phyloP scores from a whole-genome alignment of 2,329 filamentous ascomycete species.

The Aspergillus clavatus region DNA sequence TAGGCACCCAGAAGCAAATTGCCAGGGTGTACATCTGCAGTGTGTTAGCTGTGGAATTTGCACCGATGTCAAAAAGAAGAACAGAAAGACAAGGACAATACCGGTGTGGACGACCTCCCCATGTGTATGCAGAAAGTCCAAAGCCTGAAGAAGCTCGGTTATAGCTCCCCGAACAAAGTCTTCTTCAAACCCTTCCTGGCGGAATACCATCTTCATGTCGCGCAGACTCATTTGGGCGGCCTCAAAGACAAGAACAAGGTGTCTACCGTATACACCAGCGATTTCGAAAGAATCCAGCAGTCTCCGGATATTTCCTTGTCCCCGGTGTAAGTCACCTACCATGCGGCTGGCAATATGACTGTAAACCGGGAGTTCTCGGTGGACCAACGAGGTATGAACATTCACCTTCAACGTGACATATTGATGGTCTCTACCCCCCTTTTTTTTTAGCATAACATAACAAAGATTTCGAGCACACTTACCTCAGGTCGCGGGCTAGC shows the following conservation, averaged over 20 bases:
- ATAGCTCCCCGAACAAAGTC: constrained; percentile 20
- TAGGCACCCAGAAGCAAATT: constrained; percentile 30
- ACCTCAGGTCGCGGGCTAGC: constrained; percentile 24
- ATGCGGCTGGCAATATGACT: constrained; percentile 18
- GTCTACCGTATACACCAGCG: constrained; percentile 20
- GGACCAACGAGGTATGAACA: constrained; percentile 19
- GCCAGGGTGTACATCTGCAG: constrained; percentile 28
- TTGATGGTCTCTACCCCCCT: constrained; percentile 13
- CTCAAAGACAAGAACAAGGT: constrained; percentile 28
- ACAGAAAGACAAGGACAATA: constrained; percentile 6
- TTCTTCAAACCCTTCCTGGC: constrained; percentile 16
- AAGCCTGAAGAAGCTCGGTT: constrained; percentile 21
- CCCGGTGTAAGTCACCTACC: constrained; percentile 18
- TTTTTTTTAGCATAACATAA: constrained; percentile 5
- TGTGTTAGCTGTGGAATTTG: constrained; percentile 6
- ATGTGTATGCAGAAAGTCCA: constrained; percentile 29
- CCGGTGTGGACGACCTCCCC: constrained; percentile 28
- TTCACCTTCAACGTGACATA: constrained; percentile 24
- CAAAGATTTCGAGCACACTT: constrained; percentile 1
- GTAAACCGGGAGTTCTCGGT: constrained; percentile 26
- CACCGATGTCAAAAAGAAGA: not conserved
- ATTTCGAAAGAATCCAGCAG: constrained; percentile 32
- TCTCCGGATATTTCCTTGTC: constrained; percentile 23
- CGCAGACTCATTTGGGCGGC: constrained; percentile 24
- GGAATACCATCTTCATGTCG: constrained; percentile 19